Conservation (phyloP, 306 rosid species). For the Corylus americana region DNA sequence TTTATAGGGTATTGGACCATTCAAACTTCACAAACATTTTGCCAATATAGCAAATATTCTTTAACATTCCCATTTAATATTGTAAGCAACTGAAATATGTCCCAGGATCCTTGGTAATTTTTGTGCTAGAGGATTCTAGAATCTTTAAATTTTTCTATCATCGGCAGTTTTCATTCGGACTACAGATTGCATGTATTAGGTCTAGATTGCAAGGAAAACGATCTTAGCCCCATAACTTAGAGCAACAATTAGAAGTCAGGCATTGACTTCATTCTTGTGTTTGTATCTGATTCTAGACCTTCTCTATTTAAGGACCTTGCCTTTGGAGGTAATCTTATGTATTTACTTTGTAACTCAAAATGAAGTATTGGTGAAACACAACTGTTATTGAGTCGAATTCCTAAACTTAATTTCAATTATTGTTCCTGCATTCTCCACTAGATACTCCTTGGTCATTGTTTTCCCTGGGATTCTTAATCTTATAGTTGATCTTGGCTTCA, state of each 20-base stretch:
- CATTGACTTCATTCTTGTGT: not conserved
- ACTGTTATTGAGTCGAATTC: too few species aligned
- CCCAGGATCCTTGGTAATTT: not conserved
- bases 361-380: too few species aligned
- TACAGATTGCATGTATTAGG: too few species aligned
- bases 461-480: too few species aligned
- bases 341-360: not conserved
- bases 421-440: too few species aligned
- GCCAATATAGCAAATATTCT: too few species aligned
- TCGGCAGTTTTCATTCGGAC: too few species aligned
- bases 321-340: not conserved
- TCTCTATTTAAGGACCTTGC: not conserved
- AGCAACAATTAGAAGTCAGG: not conserved
- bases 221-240: not conserved
- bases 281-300: not conserved
- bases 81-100: not conserved
- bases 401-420: too few species aligned
- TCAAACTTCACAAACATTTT: not conserved
- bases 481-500: not conserved
- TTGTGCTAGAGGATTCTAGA: not conserved
- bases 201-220: too few species aligned
- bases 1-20: not conserved
- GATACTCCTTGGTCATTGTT: too few species aligned
- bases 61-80: not conserved
- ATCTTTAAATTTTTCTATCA: not conserved